Conservation (phyloP, 2,329 filamentous ascomycete species). For the Neonectria sp. region DNA sequence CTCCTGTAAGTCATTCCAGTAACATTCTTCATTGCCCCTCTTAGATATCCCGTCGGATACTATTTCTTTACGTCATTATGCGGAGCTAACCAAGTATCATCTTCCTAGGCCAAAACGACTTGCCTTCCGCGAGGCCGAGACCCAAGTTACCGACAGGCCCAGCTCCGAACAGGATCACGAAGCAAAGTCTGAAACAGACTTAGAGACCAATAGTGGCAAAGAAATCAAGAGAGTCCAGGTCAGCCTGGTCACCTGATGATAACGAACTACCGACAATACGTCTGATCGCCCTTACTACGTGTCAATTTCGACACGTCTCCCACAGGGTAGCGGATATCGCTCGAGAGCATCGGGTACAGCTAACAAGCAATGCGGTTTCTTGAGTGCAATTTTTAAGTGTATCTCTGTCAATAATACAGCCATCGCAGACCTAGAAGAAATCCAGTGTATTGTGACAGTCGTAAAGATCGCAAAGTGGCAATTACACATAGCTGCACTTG, state of each 20-base stretch:
- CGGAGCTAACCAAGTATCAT: not conserved
- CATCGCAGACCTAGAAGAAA: no score
- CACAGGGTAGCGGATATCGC: not conserved
- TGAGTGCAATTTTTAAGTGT: no score
- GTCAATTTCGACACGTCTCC: not conserved
- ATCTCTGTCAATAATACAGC: no score
- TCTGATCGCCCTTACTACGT: not conserved
- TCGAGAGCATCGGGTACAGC: no score
- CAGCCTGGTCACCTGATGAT: not conserved
- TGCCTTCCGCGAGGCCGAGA: not conserved
- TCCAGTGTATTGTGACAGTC: no score
- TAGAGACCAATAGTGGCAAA: not conserved
- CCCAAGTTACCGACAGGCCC: not conserved
- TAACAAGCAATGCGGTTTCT: not conserved
- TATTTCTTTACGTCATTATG: not conserved
- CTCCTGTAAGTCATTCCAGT: not conserved
- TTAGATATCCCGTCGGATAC: not conserved
- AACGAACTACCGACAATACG: accelerated
- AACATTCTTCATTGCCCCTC: accelerated
- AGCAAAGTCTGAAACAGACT: not conserved
- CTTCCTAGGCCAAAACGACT: not conserved
- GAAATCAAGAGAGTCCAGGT: not conserved
- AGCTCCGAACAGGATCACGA: not conserved
- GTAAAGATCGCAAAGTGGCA: no score
- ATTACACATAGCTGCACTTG: no score